These are phyloP conservation scores for Colletotrichum scovillei DNA, from an alignment of 2,329 filamentous ascomycete species.

Conservation along the genomic window DNA sequence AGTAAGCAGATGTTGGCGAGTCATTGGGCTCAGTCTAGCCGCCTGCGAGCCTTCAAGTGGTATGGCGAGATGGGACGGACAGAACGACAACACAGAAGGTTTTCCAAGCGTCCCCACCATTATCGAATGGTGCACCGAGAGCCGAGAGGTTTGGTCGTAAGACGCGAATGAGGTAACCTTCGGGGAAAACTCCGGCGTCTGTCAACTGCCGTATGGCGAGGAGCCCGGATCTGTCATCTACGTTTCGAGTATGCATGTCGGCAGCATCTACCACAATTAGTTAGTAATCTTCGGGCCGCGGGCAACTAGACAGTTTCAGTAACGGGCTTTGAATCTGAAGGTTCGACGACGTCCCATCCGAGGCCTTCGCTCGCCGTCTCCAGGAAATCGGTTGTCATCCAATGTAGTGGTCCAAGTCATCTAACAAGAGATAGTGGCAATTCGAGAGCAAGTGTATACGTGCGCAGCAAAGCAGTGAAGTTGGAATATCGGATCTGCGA, in stretches of 20 bases:
- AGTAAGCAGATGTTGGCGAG: background rate
- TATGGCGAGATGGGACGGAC: slow-evolving; percentile 6
- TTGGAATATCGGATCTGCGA: background rate
- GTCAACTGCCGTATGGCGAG: no score
- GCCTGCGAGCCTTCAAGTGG: background rate
- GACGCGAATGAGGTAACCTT: background rate
- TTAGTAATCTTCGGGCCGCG: no score
- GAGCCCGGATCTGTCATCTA: background rate
- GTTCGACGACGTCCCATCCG: background rate
- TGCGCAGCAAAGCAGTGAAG: background rate
- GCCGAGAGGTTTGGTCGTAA: background rate
- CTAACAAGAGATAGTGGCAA: background rate
- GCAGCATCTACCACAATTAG: background rate
- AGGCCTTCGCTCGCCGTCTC: background rate
- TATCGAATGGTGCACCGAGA: background rate
- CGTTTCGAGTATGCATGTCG: background rate
- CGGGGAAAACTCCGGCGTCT: background rate
- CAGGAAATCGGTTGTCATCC: background rate
- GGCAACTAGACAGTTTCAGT: background rate
- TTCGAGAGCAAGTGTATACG: background rate
- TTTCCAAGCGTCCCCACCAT: background rate
- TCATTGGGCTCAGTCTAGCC: slow-evolving; percentile 5
- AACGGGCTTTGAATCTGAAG: background rate
- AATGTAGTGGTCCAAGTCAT: background rate
- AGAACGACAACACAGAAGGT: background rate